phyloP scores from a whole-genome alignment of 495 filamentous ascomycete genomes.

The Hypomontagnella submonticulosa region DNA sequence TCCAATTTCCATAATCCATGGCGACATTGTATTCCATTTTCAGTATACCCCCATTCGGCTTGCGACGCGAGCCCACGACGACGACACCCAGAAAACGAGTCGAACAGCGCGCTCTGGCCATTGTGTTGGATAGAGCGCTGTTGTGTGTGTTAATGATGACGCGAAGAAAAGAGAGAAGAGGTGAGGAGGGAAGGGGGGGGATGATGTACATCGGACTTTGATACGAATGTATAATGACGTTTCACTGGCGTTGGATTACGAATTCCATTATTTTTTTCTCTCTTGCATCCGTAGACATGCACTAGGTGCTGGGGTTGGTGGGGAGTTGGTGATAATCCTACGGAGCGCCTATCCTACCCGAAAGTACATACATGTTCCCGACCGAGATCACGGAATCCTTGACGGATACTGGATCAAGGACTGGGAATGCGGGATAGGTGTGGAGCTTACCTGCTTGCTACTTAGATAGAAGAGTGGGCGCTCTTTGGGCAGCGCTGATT shows the following conservation, averaged over 20 bases:
- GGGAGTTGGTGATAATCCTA: constrained; percentile 7
- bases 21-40: constrained; percentile 7
- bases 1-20: not conserved
- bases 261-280: constrained; percentile 12
- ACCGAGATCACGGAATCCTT: constrained; percentile 22
- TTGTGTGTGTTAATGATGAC: constrained; percentile 5
- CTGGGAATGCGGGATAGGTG: not conserved
- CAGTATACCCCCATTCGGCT: constrained; percentile 32
- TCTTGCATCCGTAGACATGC: not conserved
- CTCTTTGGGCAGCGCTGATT: not conserved
- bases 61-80: constrained; percentile 20
- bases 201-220: constrained; percentile 18
- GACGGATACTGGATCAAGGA: constrained; percentile 25
- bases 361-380: not conserved
- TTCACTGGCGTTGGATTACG: constrained; percentile 20
- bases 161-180: too few relatives aligned
- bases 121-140: constrained; percentile 9
- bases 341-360: not conserved
- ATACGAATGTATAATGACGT: constrained; percentile 33
- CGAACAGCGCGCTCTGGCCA: constrained; percentile 4
- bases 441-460: not conserved
- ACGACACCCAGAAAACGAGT: constrained; percentile 6
- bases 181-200: not conserved
- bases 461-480: not conserved
- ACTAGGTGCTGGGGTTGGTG: not conserved